phyloP scores from a whole-genome alignment of 345 rosid genomes.

The Populus davidiana region DNA sequence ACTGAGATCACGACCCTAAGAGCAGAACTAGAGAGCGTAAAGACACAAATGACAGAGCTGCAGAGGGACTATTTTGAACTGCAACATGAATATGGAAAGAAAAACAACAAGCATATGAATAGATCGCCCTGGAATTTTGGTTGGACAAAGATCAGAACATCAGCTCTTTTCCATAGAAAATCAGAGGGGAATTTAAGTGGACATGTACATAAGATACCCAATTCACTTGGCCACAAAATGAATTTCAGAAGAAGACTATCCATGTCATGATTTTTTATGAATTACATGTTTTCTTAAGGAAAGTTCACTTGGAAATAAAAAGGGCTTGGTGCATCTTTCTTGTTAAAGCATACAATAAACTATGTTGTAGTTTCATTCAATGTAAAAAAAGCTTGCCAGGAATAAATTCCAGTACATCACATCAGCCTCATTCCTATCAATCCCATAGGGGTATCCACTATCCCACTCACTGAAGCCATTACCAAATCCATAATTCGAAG shows the following conservation, averaged over 20 bases:
- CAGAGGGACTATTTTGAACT: constrained; percentile 62
- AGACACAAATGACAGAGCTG: constrained; percentile 56
- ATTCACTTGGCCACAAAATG: constrained; percentile 16
- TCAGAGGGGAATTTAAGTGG: constrained; percentile 36
- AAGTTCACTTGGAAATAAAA: neutral
- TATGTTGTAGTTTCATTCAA: neutral
- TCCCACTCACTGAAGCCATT: neutral
- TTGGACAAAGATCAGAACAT: constrained; percentile 55
- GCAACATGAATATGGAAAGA: constrained; percentile 56
- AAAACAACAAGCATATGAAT: constrained; percentile 45
- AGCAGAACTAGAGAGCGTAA: constrained; percentile 56
- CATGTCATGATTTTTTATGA: constrained; percentile 29
- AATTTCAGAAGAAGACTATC: constrained; percentile 45
- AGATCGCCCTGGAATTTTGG: constrained; percentile 34
- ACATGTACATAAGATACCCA: constrained; percentile 27
- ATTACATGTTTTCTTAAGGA: neutral
- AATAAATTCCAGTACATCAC: neutral
- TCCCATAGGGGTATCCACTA: neutral
- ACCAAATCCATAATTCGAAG: neutral
- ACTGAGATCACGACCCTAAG: constrained; percentile 48
- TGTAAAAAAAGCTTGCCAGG: neutral
- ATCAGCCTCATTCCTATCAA: neutral
- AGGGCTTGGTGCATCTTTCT: neutral
- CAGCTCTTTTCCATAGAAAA: constrained; percentile 41
- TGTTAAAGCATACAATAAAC: neutral